These are phyloP conservation scores for Xylaria palmicola DNA, from an alignment of 495 filamentous ascomycete species.

Conservation along the genomic window DNA sequence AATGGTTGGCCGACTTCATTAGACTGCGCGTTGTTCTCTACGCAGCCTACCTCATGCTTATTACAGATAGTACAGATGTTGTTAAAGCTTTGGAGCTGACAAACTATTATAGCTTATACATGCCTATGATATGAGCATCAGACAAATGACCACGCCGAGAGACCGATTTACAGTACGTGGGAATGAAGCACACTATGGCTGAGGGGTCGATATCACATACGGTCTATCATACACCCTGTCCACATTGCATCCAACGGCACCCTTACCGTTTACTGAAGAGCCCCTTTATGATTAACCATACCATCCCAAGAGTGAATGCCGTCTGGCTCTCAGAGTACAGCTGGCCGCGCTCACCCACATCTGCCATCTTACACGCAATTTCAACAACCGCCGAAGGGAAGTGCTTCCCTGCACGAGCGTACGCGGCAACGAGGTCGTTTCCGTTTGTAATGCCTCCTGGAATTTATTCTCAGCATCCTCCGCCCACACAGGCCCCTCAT, in stretches of 20 bases:
- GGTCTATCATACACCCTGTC: neutral
- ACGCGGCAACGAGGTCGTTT: conserved; percentile 58
- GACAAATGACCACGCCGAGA: neutral
- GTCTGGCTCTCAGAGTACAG: conserved; percentile 38
- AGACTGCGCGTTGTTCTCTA: neutral
- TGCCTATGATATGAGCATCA: neutral
- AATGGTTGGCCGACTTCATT: neutral
- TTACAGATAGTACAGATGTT: neutral
- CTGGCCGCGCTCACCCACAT: conserved; percentile 48
- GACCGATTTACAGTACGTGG: no score
- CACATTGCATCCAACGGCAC: no score
- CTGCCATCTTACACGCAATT: conserved; percentile 46
- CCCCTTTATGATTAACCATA: conserved; percentile 7
- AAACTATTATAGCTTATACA: neutral
- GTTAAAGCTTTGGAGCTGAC: no score
- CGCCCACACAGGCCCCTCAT: neutral
- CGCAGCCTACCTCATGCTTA: neutral
- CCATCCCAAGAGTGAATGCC: neutral
- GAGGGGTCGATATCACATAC: neutral
- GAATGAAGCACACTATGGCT: no score
- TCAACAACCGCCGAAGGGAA: conserved; percentile 51
- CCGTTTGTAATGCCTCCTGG: conserved; percentile 62
- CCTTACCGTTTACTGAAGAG: neutral
- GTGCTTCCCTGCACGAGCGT: conserved; percentile 37
- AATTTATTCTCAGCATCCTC: conserved; percentile 6